Evolutionary conservation across 2,329 filamentous ascomycete genomes (phyloP), one percentile per base, ranked within the genome.

Genomic region (Colletotrichum trifolii): DNA sequence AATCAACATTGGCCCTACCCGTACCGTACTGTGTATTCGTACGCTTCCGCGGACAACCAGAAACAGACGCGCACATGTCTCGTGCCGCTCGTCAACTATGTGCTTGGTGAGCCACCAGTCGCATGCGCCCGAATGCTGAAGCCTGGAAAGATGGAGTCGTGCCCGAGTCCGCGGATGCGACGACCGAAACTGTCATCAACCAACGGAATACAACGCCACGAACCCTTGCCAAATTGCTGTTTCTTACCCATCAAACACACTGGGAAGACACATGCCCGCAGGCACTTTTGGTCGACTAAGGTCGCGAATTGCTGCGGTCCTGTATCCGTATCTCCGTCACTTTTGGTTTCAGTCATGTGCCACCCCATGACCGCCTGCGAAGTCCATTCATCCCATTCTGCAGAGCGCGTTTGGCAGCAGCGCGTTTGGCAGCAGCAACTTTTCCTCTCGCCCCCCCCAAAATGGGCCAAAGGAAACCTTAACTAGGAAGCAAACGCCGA

Each of bases 81-180:
- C 54, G 54, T 47, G 54, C 55, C 50, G 46, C 48, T 47, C 13
- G 49, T 56, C 60, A 57, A 34, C 57, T 64, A 42, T 60, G 33
- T 45, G 35, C 43, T 50, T 34, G 36, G 45, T 35, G 42, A 13
- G 42, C 62, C 48, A 46, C 52, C 62, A 65, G 53, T 54, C 62
- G 46, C 47, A 62, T 36, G 35, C 17, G 39, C 48, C 50, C 45
- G 39, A 65, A 62, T 65, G 45, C 58, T 65, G 62, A 52, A 65
- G 62, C 62, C 62, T 65, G 25, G 58, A 65, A 60, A 62, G 52
- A 65, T 61, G 57, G 57, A 47, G 50, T 61, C 55, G 50, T 52
- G 50, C 33, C 62, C 59, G 46, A 61, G 38, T 10, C 50, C 39
- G 57, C 57, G 62, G 50, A 61, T 61, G 55, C 38, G 45, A 35